Base-by-base conservation (phyloP, 768 basidiomycete genomes). In the Dentipellis sp. region DNA sequence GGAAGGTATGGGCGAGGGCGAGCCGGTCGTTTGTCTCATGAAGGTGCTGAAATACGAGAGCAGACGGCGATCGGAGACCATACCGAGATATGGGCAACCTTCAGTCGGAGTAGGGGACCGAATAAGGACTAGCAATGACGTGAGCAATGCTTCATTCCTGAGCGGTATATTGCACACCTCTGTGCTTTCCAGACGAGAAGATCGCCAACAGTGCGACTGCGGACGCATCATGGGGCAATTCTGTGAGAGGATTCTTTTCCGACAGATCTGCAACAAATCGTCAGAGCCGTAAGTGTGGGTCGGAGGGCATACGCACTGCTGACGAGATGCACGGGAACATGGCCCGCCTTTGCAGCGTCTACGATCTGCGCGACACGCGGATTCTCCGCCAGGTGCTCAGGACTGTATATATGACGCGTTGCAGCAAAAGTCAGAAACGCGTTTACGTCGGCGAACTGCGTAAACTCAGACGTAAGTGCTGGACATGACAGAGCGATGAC, bases 361-460 rank as follows among this genome's bases (percentile, higher is more conserved):
- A 91, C 75, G 55, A 92, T 91, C 55, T 84, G 78, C 57, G 82
- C 77, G 21, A 82, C 76, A 2, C 84, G 80, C 1, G 79, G 69
- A 59, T 83, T 78, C 5, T 77, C 80, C 35, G 75, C 74, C 16
- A 86, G 66, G 50, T 84, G 79, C n/a, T 84, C 83, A 0, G 77
- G 74, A 21, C 72, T 68, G 40, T 86, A 74, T 3, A 83, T 86
- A 64, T 91, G 88, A 47, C 83, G 73, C 3, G 87, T 91, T 7
- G 90, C 88, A 10, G 90, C 90, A 48, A 92, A 73, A 3, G 87
- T 88, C 57, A 92, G 69, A 65, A 91, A 92, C n/a, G 90, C 87
- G 65, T 92, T 92, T 10, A 91, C 86, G 65, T 92, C 90, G 16
- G 89, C 83, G 62, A 81, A 91, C 89, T 92, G 61, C 14, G 51